phyloP scores from a whole-genome alignment of 768 basidiomycete genomes.

The Mycena metata region DNA sequence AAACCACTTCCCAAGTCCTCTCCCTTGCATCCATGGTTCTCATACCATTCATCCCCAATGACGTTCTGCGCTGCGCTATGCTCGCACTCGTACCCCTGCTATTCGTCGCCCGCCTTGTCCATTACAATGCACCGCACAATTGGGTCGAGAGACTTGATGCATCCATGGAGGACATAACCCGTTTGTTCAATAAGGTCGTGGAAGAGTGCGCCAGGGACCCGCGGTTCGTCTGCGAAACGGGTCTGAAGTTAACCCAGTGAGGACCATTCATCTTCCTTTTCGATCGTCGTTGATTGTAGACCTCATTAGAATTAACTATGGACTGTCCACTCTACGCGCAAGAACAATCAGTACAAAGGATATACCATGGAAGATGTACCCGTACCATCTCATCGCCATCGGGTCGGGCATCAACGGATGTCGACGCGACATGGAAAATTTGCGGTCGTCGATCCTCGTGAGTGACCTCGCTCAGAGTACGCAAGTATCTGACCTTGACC shows the following conservation, averaged over 20 bases:
- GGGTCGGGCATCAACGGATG: background rate
- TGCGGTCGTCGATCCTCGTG: slow-evolving; percentile 12
- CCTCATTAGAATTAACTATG: background rate
- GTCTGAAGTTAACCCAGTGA: slow-evolving; percentile 10
- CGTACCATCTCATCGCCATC: background rate
- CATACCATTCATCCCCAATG: slow-evolving; percentile 10
- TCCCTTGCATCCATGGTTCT: background rate
- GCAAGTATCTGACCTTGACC: background rate
- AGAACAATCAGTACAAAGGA: background rate
- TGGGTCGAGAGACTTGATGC: background rate
- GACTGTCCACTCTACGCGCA: slow-evolving; percentile 5
- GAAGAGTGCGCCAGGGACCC: slow-evolving; percentile 20
- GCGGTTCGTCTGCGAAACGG: slow-evolving; percentile 11
- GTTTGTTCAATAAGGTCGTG: background rate
- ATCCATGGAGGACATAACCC: background rate
- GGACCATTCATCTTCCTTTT: background rate
- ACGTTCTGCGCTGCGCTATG: background rate
- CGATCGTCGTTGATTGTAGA: background rate
- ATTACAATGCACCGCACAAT: background rate
- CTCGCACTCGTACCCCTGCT: background rate
- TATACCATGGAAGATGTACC: slow-evolving; percentile 7
- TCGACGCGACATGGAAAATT: background rate
- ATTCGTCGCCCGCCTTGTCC: background rate
- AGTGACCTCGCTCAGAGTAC: background rate
- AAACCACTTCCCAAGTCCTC: background rate